Evolutionary conservation across 2,329 filamentous ascomycete species (phyloP).

Genomic region (Hymenoscyphus linearis): DNA sequence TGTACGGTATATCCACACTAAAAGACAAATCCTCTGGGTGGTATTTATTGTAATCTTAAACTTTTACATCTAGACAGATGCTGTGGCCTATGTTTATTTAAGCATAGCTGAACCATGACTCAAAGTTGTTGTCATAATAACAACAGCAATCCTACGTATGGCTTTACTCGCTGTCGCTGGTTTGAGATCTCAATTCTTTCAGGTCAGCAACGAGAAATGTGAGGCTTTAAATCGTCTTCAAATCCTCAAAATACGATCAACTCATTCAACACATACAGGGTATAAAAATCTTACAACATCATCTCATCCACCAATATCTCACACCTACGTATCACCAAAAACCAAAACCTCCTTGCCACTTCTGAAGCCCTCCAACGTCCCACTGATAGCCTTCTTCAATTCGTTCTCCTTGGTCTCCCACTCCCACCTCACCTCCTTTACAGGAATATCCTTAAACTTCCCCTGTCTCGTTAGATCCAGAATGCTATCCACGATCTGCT

Average conservation of each 20-base stretch:
- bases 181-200: neutral
- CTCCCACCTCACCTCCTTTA: constrained; percentile 77
- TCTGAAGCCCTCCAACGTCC: constrained; percentile 77
- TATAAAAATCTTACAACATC: neutral
- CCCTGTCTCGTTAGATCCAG: constrained; percentile 68
- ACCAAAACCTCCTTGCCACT: constrained; percentile 87
- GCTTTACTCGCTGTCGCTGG: too few species aligned
- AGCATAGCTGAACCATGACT: too few species aligned
- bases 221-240: neutral
- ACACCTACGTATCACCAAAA: constrained; percentile 51
- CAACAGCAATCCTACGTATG: too few species aligned
- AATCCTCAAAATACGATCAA: neutral
- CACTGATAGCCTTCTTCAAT: constrained; percentile 70
- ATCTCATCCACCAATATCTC: neutral
- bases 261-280: neutral
- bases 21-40: too few species aligned
- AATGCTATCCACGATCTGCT: constrained; percentile 78
- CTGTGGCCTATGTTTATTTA: too few species aligned
- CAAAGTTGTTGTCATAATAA: too few species aligned
- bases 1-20: too few species aligned
- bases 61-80: too few species aligned
- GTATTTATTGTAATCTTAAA: too few species aligned
- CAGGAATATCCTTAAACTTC: constrained; percentile 76
- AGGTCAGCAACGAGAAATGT: neutral
- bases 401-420: constrained; percentile 69